Conservation (phyloP, 371 early-diverging fungal species). For the Saksenaea oblongispora region DNA sequence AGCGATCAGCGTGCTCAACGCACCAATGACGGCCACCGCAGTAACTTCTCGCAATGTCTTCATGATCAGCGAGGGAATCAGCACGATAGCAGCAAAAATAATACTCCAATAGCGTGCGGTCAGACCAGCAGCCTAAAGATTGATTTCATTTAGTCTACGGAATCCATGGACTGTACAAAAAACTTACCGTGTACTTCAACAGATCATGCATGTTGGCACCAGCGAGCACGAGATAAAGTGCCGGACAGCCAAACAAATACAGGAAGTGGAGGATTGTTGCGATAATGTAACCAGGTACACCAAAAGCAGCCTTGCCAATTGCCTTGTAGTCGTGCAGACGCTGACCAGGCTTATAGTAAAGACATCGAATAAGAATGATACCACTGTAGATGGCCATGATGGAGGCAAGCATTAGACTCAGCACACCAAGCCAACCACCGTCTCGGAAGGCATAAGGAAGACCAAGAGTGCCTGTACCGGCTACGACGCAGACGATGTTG, state of each 20-base stretch:
- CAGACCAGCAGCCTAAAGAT: conserved; percentile 19
- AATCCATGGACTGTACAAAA: too few species aligned
- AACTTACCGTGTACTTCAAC: conserved; percentile 28
- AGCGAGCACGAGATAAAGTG: conserved; percentile 77
- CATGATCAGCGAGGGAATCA: conserved; percentile 69
- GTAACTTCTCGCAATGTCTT: conserved; percentile 83
- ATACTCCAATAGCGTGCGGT: conserved; percentile 57
- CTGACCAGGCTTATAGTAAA: conserved; percentile 39
- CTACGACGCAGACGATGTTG: conserved; percentile 74
- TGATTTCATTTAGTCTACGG: too few species aligned
- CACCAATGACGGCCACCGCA: conserved; percentile 46
- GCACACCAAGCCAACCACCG: conserved; percentile 77
- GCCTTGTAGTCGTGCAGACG: conserved; percentile 58
- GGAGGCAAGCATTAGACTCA: conserved; percentile 31
- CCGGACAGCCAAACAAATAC: conserved; percentile 67
- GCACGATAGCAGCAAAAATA: conserved; percentile 63
- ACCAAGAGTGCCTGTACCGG: conserved; percentile 86
- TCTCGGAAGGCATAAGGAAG: conserved; percentile 68
- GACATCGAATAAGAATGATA: conserved; percentile 32
- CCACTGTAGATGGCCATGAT: conserved; percentile 37
- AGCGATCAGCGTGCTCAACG: conserved; percentile 54
- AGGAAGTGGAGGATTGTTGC: conserved; percentile 64
- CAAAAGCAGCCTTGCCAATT: conserved; percentile 70
- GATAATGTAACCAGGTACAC: conserved; percentile 55
- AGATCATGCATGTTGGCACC: conserved; percentile 62